Conservation (phyloP, 768 basidiomycete genomes). For the Phlebiopsis gigantea region DNA sequence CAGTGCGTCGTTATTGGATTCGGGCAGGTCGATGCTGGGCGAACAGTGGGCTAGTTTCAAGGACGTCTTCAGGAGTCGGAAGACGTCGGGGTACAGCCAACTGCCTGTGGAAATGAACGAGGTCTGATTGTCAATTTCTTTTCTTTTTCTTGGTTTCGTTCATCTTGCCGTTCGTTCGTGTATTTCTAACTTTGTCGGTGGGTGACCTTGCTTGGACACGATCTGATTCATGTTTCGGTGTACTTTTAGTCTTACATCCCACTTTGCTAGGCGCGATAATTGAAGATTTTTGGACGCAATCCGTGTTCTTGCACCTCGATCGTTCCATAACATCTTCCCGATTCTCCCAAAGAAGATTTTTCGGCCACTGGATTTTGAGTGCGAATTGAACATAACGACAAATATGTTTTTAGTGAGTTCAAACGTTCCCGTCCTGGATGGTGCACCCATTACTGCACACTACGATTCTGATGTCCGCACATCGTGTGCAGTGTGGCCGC, state of each 20-base stretch:
- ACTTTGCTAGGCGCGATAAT: background rate
- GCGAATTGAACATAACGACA: too few species aligned
- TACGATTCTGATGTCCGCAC: too few species aligned
- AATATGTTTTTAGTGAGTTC: too few species aligned
- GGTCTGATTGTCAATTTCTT: conserved; percentile 11
- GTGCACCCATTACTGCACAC: too few species aligned
- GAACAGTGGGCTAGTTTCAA: conserved; percentile 40
- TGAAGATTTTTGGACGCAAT: background rate
- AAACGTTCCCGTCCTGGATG: too few species aligned
- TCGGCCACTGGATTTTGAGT: too few species aligned
- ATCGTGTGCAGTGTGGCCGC: too few species aligned
- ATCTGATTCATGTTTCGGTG: background rate
- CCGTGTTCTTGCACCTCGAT: too few species aligned
- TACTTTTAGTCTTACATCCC: background rate
- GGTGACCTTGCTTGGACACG: background rate
- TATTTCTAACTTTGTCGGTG: background rate
- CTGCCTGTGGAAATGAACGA: conserved; percentile 55
- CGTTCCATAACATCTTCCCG: too few species aligned
- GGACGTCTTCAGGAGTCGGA: conserved; percentile 35
- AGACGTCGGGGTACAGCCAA: conserved; percentile 56
- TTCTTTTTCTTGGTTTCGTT: background rate
- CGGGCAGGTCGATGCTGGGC: conserved; percentile 36
- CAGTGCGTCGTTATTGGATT: conserved; percentile 34
- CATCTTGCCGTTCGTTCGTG: background rate
- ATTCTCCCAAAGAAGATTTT: too few species aligned